These are phyloP conservation scores for Penicillium hesseltinei DNA, from an alignment of 2,329 filamentous ascomycete genomes.

Conservation along the genomic window DNA sequence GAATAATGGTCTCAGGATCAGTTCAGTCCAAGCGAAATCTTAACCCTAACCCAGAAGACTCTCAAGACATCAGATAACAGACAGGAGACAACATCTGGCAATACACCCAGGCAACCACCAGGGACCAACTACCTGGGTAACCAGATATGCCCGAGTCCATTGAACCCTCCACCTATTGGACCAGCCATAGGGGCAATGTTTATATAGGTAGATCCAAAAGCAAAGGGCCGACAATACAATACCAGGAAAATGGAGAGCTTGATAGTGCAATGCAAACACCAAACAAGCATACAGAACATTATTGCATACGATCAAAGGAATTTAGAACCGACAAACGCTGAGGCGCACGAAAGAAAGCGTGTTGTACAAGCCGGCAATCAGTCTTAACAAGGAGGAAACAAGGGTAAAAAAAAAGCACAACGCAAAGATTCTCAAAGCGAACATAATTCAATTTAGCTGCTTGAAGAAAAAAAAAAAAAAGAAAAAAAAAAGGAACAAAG, in stretches of 20 bases:
- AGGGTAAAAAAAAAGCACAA: slow-evolving; percentile 25
- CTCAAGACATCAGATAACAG: background rate
- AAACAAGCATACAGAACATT: slow-evolving; percentile 12
- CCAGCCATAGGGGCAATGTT: slow-evolving; percentile 1
- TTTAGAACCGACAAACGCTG: slow-evolving; percentile 22
- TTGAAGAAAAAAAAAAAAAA: slow-evolving; percentile 27
- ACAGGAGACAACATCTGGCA: background rate
- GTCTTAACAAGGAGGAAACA: slow-evolving; percentile 23
- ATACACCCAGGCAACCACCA: background rate
- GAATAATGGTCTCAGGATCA: background rate
- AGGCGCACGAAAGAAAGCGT: slow-evolving; percentile 20
- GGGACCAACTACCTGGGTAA: background rate
- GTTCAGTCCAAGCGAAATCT: no score
- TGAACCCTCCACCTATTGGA: background rate
- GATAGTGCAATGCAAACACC: slow-evolving; percentile 14
- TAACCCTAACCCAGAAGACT: background rate
- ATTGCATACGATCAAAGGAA: slow-evolving; percentile 10
- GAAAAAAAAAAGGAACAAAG: slow-evolving; percentile 9
- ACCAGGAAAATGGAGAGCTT: background rate
- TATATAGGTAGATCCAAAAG: slow-evolving; percentile 1
- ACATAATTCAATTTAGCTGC: slow-evolving; percentile 41
- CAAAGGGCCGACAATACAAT: background rate
- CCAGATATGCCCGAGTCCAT: background rate
- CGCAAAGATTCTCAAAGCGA: slow-evolving; percentile 34
- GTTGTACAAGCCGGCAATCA: slow-evolving; percentile 37